These are phyloP conservation scores for Omphalotus guepiniiformis DNA, from an alignment of 768 basidiomycete species.

Conservation along the genomic window DNA sequence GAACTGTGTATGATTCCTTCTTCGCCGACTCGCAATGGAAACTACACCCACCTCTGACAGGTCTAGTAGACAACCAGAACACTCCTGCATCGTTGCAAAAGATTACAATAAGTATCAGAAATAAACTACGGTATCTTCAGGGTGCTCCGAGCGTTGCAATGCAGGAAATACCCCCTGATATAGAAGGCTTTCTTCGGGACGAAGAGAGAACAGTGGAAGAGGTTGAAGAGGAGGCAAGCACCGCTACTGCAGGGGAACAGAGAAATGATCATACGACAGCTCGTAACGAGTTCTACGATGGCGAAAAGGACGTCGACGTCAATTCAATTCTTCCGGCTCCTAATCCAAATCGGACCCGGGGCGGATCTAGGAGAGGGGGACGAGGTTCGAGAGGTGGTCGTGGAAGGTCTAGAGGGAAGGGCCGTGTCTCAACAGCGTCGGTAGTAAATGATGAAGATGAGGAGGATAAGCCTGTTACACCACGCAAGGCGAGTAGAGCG, in stretches of 20 bases:
- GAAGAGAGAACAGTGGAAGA: conserved; percentile 68
- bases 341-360: background rate
- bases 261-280: conserved; percentile 44
- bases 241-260: conserved; percentile 51
- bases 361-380: background rate
- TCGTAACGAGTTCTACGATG: conserved; percentile 72
- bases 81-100: conserved; percentile 76
- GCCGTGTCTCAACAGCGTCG: conserved; percentile 1
- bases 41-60: conserved; percentile 88
- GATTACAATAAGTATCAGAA: conserved; percentile 80
- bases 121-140: conserved; percentile 86
- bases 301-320: conserved; percentile 63
- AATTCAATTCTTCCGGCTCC: conserved; percentile 25
- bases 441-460: conserved; percentile 7
- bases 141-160: conserved; percentile 96
- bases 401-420: conserved; percentile 5
- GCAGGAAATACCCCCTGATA: conserved; percentile 93
- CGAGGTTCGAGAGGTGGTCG: background rate
- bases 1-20: conserved; percentile 88
- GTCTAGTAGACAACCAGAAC: conserved; percentile 92
- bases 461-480: background rate
- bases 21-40: conserved; percentile 91
- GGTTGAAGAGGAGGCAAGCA: conserved; percentile 61
- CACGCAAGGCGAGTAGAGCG: conserved; percentile 1
- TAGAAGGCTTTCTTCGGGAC: conserved; percentile 71